These are phyloP conservation scores for Lactifluus hygrophoroides DNA, from an alignment of 768 basidiomycete species.

Conservation along the genomic window DNA sequence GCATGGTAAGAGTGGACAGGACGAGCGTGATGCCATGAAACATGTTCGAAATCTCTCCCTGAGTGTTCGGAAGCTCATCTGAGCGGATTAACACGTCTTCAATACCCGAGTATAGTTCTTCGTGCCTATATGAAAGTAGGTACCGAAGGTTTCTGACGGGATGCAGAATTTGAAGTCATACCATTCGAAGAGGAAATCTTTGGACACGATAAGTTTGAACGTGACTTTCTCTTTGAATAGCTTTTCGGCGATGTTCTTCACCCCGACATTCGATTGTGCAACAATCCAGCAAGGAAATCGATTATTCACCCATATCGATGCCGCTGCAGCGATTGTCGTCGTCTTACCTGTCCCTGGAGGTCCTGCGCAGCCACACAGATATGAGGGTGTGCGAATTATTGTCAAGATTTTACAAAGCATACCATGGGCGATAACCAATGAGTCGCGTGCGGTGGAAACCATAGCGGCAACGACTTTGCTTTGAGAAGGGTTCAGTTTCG, in stretches of 20 bases:
- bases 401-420: neutral
- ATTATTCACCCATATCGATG: neutral
- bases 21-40: slow-evolving; percentile 31
- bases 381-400: neutral
- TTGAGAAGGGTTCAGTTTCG: slow-evolving; percentile 6
- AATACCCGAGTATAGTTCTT: slow-evolving; percentile 37
- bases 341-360: slow-evolving; percentile 18
- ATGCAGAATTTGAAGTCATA: slow-evolving; percentile 2
- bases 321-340: slow-evolving; percentile 13
- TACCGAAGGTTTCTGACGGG: neutral
- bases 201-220: slow-evolving; percentile 44
- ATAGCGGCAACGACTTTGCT: slow-evolving; percentile 3
- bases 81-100: slow-evolving; percentile 31
- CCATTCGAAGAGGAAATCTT: slow-evolving; percentile 27
- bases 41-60: slow-evolving; percentile 21
- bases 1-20: slow-evolving; percentile 42
- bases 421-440: slow-evolving; percentile 15
- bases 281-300: slow-evolving; percentile 50
- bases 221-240: slow-evolving; percentile 43
- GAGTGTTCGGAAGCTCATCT: slow-evolving; percentile 32
- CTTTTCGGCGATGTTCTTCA: slow-evolving; percentile 79
- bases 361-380: neutral
- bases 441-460: neutral
- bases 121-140: slow-evolving; percentile 35
- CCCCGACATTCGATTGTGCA: slow-evolving; percentile 77